Evolutionary conservation across 176 grass and related monocot genomes (phyloP).

Genomic region (barley (Hordeum vulgare)): DNA sequence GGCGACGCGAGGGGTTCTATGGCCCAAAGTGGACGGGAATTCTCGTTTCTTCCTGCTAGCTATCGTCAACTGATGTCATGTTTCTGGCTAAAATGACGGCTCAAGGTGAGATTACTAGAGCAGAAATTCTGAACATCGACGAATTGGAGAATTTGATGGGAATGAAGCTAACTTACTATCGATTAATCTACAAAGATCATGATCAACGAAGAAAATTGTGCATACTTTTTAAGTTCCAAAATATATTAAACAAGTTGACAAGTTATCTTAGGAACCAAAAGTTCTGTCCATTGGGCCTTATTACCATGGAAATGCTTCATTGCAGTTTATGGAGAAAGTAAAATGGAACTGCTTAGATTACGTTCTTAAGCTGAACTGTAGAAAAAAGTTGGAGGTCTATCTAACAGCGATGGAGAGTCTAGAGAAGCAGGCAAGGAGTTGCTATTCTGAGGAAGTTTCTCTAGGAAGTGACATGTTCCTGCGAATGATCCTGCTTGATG

Average conservation of each 20-base stretch:
- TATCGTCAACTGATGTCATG: neutral
- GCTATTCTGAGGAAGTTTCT: neutral
- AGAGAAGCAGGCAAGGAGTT: neutral
- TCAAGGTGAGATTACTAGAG: neutral
- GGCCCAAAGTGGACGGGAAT: too few relatives aligned
- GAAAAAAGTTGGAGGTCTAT: neutral
- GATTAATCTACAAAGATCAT: neutral
- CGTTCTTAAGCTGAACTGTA: neutral
- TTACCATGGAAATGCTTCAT: neutral
- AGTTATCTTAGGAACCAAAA: neutral
- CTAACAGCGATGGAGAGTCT: neutral
- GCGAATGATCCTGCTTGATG: neutral
- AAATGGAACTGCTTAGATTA: neutral
- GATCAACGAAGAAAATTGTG: neutral
- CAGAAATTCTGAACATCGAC: neutral
- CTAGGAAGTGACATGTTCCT: neutral
- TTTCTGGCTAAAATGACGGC: neutral
- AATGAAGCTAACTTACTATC: neutral
- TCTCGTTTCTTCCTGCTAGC: neutral
- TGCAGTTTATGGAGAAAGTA: neutral
- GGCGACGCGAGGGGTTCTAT: accelerated
- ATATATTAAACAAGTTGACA: neutral
- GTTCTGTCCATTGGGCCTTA: neutral
- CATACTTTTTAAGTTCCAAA: neutral
- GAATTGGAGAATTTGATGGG: neutral